Conservation (phyloP, 306 rosid species). For the Inga laurina region DNA sequence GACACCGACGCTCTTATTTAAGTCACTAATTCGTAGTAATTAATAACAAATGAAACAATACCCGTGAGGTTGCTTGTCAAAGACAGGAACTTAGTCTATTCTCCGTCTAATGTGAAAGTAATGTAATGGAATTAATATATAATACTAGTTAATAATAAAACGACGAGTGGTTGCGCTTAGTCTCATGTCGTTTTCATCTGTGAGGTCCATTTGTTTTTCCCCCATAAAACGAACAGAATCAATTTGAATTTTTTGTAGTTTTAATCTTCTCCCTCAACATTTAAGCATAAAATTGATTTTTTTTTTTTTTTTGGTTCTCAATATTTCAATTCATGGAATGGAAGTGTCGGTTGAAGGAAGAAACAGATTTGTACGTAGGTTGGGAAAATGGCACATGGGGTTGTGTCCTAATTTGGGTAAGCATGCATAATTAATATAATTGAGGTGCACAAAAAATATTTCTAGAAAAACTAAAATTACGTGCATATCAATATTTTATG, state of each 20-base stretch:
- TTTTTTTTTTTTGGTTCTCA: neutral
- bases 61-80: neutral
- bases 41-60: neutral
- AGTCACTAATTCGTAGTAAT: neutral
- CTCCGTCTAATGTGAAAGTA: conserved; percentile 16
- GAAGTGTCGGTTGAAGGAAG: conserved; percentile 43
- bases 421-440: conserved; percentile 11
- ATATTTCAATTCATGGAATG: neutral
- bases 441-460: neutral
- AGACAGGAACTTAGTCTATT: conserved; percentile 20
- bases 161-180: conserved; percentile 23
- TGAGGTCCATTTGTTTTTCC: neutral
- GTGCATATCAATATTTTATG: neutral
- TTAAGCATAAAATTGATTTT: neutral
- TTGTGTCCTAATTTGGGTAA: conserved; percentile 32
- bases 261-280: neutral
- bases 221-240: neutral
- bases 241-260: neutral
- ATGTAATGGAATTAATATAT: neutral
- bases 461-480: neutral
- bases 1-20: conserved; percentile 37
- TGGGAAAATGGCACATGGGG: conserved; percentile 44
- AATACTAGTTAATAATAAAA: conserved; percentile 18
- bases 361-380: conserved; percentile 30
- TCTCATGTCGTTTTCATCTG: neutral